Evolutionary conservation across 164 flowering plant species (phyloP).

Genomic region (Chimonanthus salicifolius): DNA sequence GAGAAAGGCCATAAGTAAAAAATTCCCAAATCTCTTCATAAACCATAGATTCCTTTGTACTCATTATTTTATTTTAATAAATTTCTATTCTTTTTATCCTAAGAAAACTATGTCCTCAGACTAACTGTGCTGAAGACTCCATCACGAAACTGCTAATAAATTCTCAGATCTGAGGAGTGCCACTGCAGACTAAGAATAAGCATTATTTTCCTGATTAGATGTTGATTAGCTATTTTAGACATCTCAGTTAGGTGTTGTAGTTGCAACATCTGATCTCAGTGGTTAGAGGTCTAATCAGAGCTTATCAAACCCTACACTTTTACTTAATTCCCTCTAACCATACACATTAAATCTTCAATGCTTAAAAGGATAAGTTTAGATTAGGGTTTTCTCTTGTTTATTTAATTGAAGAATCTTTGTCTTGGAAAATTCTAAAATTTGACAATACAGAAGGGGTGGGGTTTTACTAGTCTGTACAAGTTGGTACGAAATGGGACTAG

Average conservation of each 20-base stretch:
- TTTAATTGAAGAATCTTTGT: background rate
- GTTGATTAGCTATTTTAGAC: too few species aligned
- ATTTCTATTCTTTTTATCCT: too few species aligned
- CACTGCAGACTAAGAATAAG: too few species aligned
- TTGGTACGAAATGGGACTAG: background rate
- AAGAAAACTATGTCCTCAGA: too few species aligned
- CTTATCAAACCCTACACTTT: background rate
- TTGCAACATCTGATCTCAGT: background rate
- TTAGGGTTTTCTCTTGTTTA: background rate
- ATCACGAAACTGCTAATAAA: too few species aligned
- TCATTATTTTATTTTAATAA: too few species aligned
- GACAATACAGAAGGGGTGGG: background rate
- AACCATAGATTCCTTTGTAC: too few species aligned
- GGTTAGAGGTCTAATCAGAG: background rate
- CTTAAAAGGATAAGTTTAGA: background rate
- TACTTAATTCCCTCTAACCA: background rate
- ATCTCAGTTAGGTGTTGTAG: background rate
- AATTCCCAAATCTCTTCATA: too few species aligned
- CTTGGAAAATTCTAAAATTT: background rate
- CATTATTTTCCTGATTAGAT: too few species aligned
- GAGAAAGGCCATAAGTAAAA: too few species aligned
- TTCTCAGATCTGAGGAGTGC: too few species aligned
- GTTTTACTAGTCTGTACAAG: background rate
- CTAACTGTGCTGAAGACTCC: too few species aligned
- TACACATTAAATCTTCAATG: background rate